Percentiles rank a stretch among this genome's conserved stretches.
These are phyloP conservation scores for Myriangium duriaei DNA, from an alignment of 2,329 filamentous ascomycete species.

Conservation along the genomic window DNA sequence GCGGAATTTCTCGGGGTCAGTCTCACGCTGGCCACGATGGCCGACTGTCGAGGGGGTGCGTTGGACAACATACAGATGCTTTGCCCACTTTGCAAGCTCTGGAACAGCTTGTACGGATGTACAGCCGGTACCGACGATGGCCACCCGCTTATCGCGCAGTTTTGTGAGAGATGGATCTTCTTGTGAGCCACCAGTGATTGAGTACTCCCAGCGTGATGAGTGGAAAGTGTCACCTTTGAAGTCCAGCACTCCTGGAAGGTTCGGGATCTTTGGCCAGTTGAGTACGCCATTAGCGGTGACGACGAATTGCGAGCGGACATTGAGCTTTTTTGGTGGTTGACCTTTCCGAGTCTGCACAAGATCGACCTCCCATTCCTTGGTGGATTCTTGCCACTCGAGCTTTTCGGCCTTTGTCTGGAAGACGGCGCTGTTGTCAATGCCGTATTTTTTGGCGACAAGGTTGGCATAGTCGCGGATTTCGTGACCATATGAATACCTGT, in stretches of 20 bases:
- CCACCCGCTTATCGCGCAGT: conserved; percentile 30
- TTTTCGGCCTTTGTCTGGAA: conserved; percentile 28
- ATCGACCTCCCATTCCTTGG: conserved; percentile 22
- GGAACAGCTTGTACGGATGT: conserved; percentile 32
- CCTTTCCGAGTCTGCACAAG: conserved; percentile 11
- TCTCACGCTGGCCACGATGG: conserved; percentile 24
- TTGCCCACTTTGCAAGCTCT: conserved; percentile 25
- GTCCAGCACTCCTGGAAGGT: conserved; percentile 26
- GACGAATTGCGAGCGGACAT: conserved; percentile 8
- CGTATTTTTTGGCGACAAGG: conserved; percentile 32
- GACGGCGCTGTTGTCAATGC: conserved; percentile 22
- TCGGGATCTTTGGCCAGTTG: conserved; percentile 33
- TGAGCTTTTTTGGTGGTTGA: conserved; percentile 1
- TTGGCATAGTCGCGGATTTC: conserved; percentile 38
- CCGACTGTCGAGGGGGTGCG: conserved; percentile 30
- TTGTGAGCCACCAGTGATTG: conserved; percentile 27
- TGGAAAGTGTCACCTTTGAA: conserved; percentile 33
- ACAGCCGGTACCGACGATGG: conserved; percentile 33
- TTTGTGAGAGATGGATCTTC: conserved; percentile 21
- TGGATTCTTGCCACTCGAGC: conserved; percentile 36
- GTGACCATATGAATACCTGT: conserved; percentile 33
- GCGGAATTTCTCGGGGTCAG: conserved; percentile 31
- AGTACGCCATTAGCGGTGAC: conserved; percentile 29
- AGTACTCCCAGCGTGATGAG: conserved; percentile 33
- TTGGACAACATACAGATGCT: conserved; percentile 32